These are phyloP conservation scores for Dothistroma septosporum DNA, from an alignment of 2,329 filamentous ascomycete genomes.

Conservation along the genomic window DNA sequence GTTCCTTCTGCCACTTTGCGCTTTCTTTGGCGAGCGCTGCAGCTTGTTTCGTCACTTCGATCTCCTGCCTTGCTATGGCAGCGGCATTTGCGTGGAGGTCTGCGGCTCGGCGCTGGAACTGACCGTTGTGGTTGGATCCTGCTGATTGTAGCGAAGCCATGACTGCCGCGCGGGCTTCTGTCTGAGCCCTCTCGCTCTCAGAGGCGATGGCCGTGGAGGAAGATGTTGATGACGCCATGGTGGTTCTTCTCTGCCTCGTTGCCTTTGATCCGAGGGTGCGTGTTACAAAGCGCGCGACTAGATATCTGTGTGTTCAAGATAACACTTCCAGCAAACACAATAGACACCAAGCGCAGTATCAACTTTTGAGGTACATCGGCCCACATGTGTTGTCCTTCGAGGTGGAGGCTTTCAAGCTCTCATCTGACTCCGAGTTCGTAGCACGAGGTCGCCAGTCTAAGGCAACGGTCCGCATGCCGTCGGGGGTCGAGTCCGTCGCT, in stretches of 20 bases:
- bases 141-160: constrained; percentile 51
- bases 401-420: constrained; percentile 14
- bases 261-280: neutral
- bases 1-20: constrained; percentile 61
- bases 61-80: constrained; percentile 63
- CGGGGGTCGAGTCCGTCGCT: constrained; percentile 12
- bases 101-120: constrained; percentile 63
- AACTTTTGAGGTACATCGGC: constrained; percentile 1
- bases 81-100: constrained; percentile 66
- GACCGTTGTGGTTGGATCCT: constrained; percentile 64
- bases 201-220: constrained; percentile 19
- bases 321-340: neutral
- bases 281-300: neutral
- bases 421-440: constrained; percentile 13
- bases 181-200: constrained; percentile 33
- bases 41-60: constrained; percentile 41
- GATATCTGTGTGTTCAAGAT: neutral
- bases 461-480: constrained; percentile 11
- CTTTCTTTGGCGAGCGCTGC: constrained; percentile 59
- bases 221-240: constrained; percentile 14
- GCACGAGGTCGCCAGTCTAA: constrained; percentile 12
- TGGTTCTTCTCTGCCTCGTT: neutral
- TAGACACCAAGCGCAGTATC: neutral
- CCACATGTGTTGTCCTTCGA: constrained; percentile 7
- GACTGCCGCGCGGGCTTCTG: constrained; percentile 51